Conservation (phyloP, 768 basidiomycete genomes). For the Boletus vermiculosoides region DNA sequence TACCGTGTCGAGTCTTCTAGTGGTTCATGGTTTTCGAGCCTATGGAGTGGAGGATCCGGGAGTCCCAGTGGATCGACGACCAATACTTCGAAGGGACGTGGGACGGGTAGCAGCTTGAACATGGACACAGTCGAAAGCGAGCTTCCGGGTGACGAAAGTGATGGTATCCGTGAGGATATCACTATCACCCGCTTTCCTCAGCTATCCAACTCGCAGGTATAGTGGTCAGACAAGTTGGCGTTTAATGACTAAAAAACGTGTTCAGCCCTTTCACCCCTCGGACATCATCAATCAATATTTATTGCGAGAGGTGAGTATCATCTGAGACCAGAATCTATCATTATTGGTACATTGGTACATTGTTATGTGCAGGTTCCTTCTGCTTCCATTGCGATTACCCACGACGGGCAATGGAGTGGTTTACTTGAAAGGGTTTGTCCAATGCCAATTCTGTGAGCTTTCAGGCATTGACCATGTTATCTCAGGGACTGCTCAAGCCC, state of each 20-base stretch:
- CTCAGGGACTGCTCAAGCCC: not conserved
- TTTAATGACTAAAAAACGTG: not conserved
- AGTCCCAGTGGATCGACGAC: not conserved
- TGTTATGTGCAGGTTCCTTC: slow-evolving; percentile 1
- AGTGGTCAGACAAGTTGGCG: not conserved
- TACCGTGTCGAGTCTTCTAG: not conserved
- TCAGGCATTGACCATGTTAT: not conserved
- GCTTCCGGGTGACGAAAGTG: not conserved
- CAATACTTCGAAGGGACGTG: not conserved
- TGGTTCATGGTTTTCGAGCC: not conserved
- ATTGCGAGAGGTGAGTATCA: not conserved
- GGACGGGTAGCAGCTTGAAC: not conserved
- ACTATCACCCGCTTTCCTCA: not conserved
- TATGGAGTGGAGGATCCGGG: not conserved
- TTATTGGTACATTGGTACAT: not conserved
- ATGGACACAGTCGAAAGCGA: not conserved
- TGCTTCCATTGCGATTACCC: slow-evolving; percentile 7
- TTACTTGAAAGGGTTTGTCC: slow-evolving; percentile 4
- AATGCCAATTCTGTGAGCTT: too few species aligned
- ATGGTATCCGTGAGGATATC: not conserved
- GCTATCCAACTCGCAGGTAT: not conserved
- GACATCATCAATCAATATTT: slow-evolving; percentile 10
- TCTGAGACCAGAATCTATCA: not conserved
- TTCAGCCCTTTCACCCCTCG: slow-evolving; percentile 9
- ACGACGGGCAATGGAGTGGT: slow-evolving; percentile 9